Evolutionary conservation across 176 grass and related monocot genomes (phyloP).

Genomic region (Oryza brachyantha): DNA sequence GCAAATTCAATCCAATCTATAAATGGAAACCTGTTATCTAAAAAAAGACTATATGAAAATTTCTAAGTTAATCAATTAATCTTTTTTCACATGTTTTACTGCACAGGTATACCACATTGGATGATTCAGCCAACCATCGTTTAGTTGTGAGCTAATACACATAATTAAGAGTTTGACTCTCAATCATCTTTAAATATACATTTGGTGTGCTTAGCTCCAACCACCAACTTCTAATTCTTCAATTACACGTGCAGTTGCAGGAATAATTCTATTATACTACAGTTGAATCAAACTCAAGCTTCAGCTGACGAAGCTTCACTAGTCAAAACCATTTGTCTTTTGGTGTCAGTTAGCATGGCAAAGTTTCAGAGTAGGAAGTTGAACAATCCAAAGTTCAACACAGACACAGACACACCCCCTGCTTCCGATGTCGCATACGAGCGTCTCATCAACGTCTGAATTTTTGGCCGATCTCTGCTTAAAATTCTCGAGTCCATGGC

Average conservation of each 20-base stretch:
- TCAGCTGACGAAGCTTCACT: not conserved
- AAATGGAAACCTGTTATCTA: not conserved
- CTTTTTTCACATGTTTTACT: not conserved
- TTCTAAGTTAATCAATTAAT: not conserved
- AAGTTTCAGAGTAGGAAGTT: not conserved
- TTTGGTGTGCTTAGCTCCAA: not conserved
- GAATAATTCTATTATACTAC: not conserved
- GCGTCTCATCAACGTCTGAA: constrained; percentile 18
- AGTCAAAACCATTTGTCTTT: not conserved
- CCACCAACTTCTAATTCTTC: not conserved
- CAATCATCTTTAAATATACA: not conserved
- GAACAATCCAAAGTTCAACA: not conserved
- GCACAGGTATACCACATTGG: not conserved
- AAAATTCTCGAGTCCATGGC: not conserved
- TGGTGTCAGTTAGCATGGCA: not conserved
- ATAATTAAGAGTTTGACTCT: not conserved
- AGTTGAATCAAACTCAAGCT: not conserved
- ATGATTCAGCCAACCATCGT: not conserved
- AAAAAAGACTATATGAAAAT: not conserved
- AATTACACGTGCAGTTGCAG: not conserved
- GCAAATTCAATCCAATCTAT: not conserved
- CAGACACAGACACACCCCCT: not conserved
- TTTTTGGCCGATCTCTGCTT: not conserved
- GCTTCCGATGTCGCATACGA: not conserved
- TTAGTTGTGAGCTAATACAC: not conserved